Conservation (phyloP, 2,329 filamentous ascomycete genomes). For the Penicillium corylophilum region DNA sequence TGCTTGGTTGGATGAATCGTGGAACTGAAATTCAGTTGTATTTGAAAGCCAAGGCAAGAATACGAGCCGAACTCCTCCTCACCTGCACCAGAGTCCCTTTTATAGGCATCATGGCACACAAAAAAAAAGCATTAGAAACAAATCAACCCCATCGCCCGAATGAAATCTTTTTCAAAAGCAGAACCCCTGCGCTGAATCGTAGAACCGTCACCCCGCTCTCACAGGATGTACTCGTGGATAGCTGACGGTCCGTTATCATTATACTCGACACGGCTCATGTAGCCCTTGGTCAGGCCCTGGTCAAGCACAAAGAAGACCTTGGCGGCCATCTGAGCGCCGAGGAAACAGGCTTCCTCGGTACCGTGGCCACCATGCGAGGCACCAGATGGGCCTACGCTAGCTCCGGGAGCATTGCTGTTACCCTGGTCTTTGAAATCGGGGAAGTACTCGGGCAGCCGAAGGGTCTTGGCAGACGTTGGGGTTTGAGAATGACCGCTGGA, state of each 20-base stretch:
- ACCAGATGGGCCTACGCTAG: slow-evolving; percentile 37
- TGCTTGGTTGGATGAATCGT: background rate
- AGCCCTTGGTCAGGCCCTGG: slow-evolving; percentile 65
- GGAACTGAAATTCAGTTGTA: slow-evolving; percentile 5
- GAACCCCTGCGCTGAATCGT: slow-evolving; percentile 11
- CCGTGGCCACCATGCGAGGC: slow-evolving; percentile 41
- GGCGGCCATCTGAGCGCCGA: slow-evolving; percentile 83
- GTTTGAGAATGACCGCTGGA: slow-evolving; percentile 69
- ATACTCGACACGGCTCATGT: slow-evolving; percentile 67
- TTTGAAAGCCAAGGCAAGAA: slow-evolving; percentile 2
- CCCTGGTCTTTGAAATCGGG: slow-evolving; percentile 81
- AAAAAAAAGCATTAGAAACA: slow-evolving; percentile 8
- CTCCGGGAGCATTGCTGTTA: slow-evolving; percentile 35
- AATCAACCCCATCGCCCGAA: slow-evolving; percentile 12
- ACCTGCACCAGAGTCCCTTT: slow-evolving; percentile 26
- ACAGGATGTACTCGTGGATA: slow-evolving; percentile 58
- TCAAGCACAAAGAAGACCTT: slow-evolving; percentile 71
- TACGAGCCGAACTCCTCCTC: slow-evolving; percentile 23
- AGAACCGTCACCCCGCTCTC: slow-evolving; percentile 15
- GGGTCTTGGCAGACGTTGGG: slow-evolving; percentile 78
- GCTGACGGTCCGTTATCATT: slow-evolving; percentile 65
- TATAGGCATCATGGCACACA: slow-evolving; percentile 21
- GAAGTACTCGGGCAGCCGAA: slow-evolving; percentile 78
- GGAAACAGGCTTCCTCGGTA: slow-evolving; percentile 78
- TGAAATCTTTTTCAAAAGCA: slow-evolving; percentile 1